Base-by-base conservation (phyloP, 192 early-diverging fungal species). In the Podila horticola region DNA sequence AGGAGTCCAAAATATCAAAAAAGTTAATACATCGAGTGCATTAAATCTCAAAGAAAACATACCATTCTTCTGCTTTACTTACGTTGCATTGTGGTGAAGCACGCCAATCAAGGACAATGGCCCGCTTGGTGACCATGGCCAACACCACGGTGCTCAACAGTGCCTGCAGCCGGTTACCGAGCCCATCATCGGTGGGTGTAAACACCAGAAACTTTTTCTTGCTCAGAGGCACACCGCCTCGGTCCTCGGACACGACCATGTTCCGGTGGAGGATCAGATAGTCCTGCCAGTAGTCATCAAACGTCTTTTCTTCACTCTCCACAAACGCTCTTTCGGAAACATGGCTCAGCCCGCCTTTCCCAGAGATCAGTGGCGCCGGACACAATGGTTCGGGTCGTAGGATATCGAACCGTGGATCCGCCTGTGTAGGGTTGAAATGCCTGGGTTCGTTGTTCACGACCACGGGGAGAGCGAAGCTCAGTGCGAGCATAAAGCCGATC, bases 71-170 rank as follows among this genome's bases (percentile, higher is more conserved):
- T 34, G 30, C 20, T 51, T 26, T 51, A 72, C 77, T 61, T 73
- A 81, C 77, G 58, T 81, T 72, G 66, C 77, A 81, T 60, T 81
- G 71, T 12, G 77, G 71, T 36, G 41, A 67, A 0, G 77, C 77
- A 24, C 58, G 33, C 71, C 77, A 81, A 63, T 81, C 77, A 7
- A 73, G 61, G 49, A 81, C 22, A 45, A 81, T 69, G 10, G 77
- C 77, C 34, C 77, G 77, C 2, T 66, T 65, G 34, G 66, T 73
- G 19, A 81, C 48, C 71, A 81, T 81, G 13, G 66, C 77, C 62
- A 73, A 45, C 8, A 81, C 77, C 0, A 81, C 77, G 38, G 77
- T 57, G 26, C 77, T 81, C 62, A 81, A 11, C 52, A 81, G 49
- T 0, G 77, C 71, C 49, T 81, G 77, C 41, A 81, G 33, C 3